Conservation (phyloP, 108 stramenopile genomes). For the Cyclotella sp. region DNA sequence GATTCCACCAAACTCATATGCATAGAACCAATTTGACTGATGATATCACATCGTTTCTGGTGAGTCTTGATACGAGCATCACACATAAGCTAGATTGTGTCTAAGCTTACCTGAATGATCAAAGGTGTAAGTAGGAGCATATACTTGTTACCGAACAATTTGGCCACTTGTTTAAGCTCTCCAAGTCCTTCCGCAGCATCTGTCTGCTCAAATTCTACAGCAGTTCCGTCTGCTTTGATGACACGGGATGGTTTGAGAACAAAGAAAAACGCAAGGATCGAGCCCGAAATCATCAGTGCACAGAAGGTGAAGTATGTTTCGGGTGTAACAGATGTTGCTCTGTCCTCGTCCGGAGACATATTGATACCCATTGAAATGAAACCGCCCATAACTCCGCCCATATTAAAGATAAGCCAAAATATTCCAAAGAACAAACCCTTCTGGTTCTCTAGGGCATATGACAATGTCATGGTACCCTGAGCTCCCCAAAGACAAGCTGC, state of each 20-base stretch:
- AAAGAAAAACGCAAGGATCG: conserved; percentile 5
- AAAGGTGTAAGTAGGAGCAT: conserved; percentile 8
- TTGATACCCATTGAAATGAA: conserved; percentile 4
- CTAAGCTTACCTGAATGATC: background rate
- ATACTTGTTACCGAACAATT: background rate
- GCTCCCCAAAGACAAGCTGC: background rate
- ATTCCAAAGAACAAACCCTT: background rate
- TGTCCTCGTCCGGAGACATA: background rate
- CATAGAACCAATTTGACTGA: conserved; percentile 9
- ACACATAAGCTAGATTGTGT: too few relatives aligned
- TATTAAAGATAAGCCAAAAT: conserved; percentile 1
- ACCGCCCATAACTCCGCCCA: conserved; percentile 1
- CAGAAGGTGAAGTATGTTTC: background rate
- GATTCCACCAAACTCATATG: conserved; percentile 3
- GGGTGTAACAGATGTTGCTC: background rate
- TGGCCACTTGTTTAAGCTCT: conserved; percentile 6
- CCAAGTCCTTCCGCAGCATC: background rate
- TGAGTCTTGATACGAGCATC: background rate
- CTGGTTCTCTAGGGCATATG: background rate
- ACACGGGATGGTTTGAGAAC: conserved; percentile 4
- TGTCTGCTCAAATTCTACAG: background rate
- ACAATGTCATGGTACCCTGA: conserved; percentile 1
- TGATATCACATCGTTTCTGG: background rate
- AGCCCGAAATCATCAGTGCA: background rate
- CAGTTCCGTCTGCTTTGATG: background rate